A percentile compares a stretch with the other conserved stretches of the same genome.
These are phyloP conservation scores for Laguncularia racemosa DNA, from an alignment of 345 rosid species.

Conservation along the genomic window DNA sequence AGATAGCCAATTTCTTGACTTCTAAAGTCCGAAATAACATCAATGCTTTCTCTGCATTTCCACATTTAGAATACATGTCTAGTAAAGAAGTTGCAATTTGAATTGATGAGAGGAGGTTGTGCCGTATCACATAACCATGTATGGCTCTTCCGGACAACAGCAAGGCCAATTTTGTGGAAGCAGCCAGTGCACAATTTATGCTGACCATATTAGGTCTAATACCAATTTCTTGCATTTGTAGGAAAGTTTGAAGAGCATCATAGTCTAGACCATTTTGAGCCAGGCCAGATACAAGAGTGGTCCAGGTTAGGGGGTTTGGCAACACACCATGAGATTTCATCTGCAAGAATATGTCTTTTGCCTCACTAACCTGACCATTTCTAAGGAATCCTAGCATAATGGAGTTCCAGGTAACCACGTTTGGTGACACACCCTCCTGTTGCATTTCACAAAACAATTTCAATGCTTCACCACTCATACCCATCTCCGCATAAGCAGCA, in stretches of 20 bases:
- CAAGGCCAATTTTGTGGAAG: slow-evolving; percentile 34
- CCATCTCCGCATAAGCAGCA: slow-evolving; percentile 56
- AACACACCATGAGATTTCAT: slow-evolving; percentile 40
- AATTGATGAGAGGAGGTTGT: slow-evolving; percentile 17
- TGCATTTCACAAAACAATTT: slow-evolving; percentile 74
- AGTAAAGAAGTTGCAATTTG: slow-evolving; percentile 38
- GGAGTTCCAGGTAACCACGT: slow-evolving; percentile 62
- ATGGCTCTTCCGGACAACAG: slow-evolving; percentile 40
- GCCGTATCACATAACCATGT: slow-evolving; percentile 49
- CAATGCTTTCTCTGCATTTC: slow-evolving; percentile 37
- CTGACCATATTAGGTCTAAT: slow-evolving; percentile 34
- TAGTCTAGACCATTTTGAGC: slow-evolving; percentile 34
- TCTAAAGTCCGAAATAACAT: slow-evolving; percentile 22
- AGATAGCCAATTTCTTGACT: slow-evolving; percentile 28
- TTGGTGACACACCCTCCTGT: slow-evolving; percentile 50
- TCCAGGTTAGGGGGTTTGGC: slow-evolving; percentile 52
- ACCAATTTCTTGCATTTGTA: slow-evolving; percentile 50
- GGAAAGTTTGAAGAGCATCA: slow-evolving; percentile 35
- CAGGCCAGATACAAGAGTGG: slow-evolving; percentile 53
- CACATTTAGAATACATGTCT: slow-evolving; percentile 70
- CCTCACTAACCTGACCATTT: slow-evolving; percentile 43
- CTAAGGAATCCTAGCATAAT: slow-evolving; percentile 48
- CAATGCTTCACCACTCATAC: slow-evolving; percentile 47
- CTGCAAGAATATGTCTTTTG: slow-evolving; percentile 49
- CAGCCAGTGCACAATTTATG: slow-evolving; percentile 43